These are phyloP conservation scores for Gossypioides kirkii DNA, from an alignment of 345 rosid genomes.

Conservation along the genomic window DNA sequence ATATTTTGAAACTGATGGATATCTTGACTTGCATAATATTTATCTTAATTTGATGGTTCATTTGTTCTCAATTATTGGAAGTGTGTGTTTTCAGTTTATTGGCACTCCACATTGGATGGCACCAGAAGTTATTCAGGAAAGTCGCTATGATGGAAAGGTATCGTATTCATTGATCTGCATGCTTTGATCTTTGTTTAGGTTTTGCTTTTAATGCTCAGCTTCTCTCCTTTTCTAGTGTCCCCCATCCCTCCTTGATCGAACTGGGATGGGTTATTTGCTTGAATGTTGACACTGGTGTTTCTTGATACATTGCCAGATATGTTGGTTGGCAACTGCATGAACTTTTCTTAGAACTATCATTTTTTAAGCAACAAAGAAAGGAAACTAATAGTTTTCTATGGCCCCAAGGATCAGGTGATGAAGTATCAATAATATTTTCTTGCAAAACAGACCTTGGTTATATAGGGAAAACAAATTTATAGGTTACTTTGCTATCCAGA, in stretches of 20 bases:
- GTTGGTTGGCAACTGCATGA: background rate
- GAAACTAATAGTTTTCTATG: background rate
- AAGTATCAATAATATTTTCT: background rate
- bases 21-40: background rate
- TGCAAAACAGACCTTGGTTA: background rate
- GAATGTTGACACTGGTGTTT: conserved; percentile 4
- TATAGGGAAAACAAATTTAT: background rate
- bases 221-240: background rate
- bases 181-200: conserved; percentile 12
- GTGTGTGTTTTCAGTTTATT: conserved; percentile 58
- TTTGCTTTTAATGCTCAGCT: conserved; percentile 1
- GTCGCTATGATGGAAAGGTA: conserved; percentile 79
- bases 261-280: conserved; percentile 3
- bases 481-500: background rate
- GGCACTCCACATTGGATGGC: conserved; percentile 99
- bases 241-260: background rate
- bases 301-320: background rate
- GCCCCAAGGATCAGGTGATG: background rate
- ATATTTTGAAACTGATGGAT: background rate
- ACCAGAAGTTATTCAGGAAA: conserved; percentile 99
- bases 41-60: background rate
- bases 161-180: conserved; percentile 14
- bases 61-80: background rate
- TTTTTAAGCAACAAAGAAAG: background rate
- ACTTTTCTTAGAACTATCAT: background rate